These are phyloP conservation scores for Fusarium foetens DNA, from an alignment of 2,329 filamentous ascomycete genomes.

Conservation along the genomic window DNA sequence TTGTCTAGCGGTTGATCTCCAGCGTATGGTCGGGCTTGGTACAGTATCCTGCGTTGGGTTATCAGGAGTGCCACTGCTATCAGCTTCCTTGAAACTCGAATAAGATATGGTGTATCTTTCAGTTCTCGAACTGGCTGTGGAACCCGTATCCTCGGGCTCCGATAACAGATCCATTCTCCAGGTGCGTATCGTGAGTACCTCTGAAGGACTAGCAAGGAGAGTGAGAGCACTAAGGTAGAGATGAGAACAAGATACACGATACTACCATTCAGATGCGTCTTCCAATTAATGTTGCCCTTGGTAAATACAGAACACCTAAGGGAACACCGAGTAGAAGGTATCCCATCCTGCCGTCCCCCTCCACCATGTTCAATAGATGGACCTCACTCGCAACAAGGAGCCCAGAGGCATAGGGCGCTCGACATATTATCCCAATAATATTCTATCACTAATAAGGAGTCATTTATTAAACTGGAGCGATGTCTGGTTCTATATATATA, in stretches of 20 bases:
- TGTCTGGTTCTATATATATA: not conserved
- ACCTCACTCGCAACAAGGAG: not conserved
- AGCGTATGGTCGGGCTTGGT: not conserved
- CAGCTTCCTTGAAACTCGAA: not conserved
- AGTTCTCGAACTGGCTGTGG: not conserved
- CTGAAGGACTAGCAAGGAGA: not conserved
- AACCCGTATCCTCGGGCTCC: rapidly evolving
- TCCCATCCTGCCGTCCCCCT: too few relatives aligned
- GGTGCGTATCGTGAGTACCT: not conserved
- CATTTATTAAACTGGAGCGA: rapidly evolving
- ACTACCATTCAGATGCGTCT: rapidly evolving
- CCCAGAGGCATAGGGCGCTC: not conserved
- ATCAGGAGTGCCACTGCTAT: not conserved
- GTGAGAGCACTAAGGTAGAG: rapidly evolving
- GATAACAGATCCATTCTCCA: not conserved
- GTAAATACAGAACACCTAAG: rapidly evolving
- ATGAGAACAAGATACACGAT: not conserved
- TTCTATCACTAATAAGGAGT: not conserved
- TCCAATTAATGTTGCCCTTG: rapidly evolving
- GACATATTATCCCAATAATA: not conserved
- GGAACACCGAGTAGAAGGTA: not conserved
- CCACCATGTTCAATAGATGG: not conserved
- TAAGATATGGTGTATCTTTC: rapidly evolving
- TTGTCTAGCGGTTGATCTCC: too few relatives aligned
- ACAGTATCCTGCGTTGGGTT: not conserved